Base-by-base conservation (phyloP, 495 filamentous ascomycete species). In the Copromyces sp. region DNA sequence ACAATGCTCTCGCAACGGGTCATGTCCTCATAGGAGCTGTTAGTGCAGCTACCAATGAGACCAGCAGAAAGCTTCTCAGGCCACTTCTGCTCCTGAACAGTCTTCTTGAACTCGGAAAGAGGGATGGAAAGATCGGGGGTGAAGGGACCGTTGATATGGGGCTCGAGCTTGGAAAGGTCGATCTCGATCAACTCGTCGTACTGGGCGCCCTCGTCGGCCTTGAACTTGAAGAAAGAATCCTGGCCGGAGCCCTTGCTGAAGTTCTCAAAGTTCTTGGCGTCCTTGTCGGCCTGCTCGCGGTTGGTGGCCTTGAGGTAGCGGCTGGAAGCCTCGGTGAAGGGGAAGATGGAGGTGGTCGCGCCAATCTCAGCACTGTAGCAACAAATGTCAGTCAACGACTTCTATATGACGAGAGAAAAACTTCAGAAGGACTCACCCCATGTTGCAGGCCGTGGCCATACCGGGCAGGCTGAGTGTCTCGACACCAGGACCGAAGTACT, bases 11-110 rank as follows among this genome's bases (percentile, higher is more conserved):
- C 95, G 17, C 94, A 91, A 69, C 95, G 90, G 11, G 93, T 94
- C 95, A 99, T 99, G 78, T 99, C 95, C 83, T 97, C 89, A 81
- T 97, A 99, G 4, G 95, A 98, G 81, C 93, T 96, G 86, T 99
- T 99, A 16, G 95, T 99, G 84, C 95, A 99, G 84, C 93, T 97
- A 61, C 95, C 95, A 77, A 99, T 99, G 38, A 99, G 87, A 72
- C 94, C 93, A 9, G 95, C 94, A 8, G 92, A 94, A 73, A 99
- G 91, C 61, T 90, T 92, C 79, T 91, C 88, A 8, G 95, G 95
- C 95, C 95, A 99, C 40, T 92, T 83, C 80, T 98, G 91, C 78
- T 90, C 86, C 78, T 91, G 86, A 7, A 96, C 94, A 2, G 91
- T 90, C 68, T 93, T 87, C 75, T 92, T 90, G 80, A 99, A 99